Percentiles rank a stretch among this genome's conserved stretches.
These are phyloP conservation scores for Lippia alba DNA, from an alignment of 305 asterid genomes.

Conservation along the genomic window DNA sequence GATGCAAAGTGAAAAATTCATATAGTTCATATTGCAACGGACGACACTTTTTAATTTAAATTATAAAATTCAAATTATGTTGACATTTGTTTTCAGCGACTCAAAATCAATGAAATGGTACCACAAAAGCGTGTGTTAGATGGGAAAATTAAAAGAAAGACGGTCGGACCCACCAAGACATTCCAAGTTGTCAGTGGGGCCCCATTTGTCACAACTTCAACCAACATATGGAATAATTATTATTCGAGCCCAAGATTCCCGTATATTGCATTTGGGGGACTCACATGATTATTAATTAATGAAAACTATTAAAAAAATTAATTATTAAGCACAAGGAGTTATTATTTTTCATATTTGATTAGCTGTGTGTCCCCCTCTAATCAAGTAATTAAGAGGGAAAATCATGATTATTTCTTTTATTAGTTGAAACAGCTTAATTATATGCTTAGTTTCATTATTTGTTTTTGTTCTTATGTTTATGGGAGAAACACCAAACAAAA, in stretches of 20 bases:
- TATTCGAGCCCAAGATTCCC: constrained; percentile 45
- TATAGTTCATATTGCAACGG: no score
- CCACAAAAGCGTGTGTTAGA: constrained; percentile 41
- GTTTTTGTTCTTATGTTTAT: no score
- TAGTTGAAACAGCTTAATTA: no score
- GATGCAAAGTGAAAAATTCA: no score
- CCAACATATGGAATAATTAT: constrained; percentile 55
- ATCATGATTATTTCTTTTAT: constrained; percentile 19
- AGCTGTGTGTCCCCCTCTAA: constrained; percentile 34
- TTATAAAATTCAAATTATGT: no score
- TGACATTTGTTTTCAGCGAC: no score
- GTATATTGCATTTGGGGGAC: constrained; percentile 35
- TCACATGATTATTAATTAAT: constrained; percentile 20
- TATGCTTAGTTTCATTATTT: no score
- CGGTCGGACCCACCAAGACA: constrained; percentile 31
- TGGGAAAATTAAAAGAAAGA: constrained; percentile 25
- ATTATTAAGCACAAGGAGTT: background rate
- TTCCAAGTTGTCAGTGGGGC: constrained; percentile 45
- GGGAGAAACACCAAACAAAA: no score
- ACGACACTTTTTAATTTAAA: no score
- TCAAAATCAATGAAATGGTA: constrained; percentile 26
- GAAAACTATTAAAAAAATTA: background rate
- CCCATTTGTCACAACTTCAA: constrained; percentile 51
- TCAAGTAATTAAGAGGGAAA: constrained; percentile 21
- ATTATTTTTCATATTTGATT: background rate